Evolutionary conservation across 805 yeast species (phyloP), one percentile per base, ranked within the genome.

Genomic region (Kurtzmaniella fragi): DNA sequence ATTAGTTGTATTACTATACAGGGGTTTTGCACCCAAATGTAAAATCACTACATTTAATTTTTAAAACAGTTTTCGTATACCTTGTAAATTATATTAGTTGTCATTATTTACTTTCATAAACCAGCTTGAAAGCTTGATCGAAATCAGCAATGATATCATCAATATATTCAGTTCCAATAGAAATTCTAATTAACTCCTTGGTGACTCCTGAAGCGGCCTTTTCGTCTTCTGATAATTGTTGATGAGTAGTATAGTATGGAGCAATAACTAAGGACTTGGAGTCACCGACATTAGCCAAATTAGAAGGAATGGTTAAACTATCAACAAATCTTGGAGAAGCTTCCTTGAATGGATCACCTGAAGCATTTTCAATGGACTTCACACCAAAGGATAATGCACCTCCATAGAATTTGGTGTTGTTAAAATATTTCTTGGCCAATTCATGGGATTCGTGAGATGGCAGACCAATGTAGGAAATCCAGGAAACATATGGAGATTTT

Each of bases 221-320:
- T 70, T 88, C 97, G 48, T 80, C 84, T 34, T 85, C 88, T 31
- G 70, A 63, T 56, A 91, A 75, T 70, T 93, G 98, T 61, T 88
- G 90, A 66, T 91, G 99, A 17, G 98, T 91, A 31, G 98, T 93
- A 66, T 77, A 88, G 75, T 83, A 90, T 48, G 99, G 99, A 39
- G 96, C 90, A 62, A 91, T 91, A 42, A 91, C 95, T 59, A 91
- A 75, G 33, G 98, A 87, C 71, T 91, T 93, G 37, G 91, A 82
- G 57, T 91, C 99, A 59, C 99, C 99, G 42, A 91, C 97, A 56
- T 91, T 91, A 36, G 99, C 98, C 59, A 93, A 78, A 70, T 89
- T 86, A 26, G 95, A 83, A 41, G 95, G 95, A 42, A 93, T 66
- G 64, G 87, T 78, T 63, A 93, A 77, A 51, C 67, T 69, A 63